Conservation (phyloP, 805 yeast species). For the Nakazawaea anatomiae region DNA sequence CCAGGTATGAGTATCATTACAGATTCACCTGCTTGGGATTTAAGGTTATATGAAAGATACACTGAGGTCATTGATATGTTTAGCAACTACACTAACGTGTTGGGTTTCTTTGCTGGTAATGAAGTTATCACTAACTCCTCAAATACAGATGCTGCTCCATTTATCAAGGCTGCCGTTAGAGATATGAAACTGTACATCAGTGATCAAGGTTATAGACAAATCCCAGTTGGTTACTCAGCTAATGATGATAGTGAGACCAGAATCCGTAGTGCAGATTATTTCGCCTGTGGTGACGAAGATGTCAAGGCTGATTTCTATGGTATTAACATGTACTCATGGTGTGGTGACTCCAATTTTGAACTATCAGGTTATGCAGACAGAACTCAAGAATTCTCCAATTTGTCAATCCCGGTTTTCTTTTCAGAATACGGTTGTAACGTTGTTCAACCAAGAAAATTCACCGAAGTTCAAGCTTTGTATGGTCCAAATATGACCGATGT, state of each 20-base stretch:
- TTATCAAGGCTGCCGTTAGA: slow-evolving; percentile 93
- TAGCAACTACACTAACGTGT: slow-evolving; percentile 68
- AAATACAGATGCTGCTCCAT: slow-evolving; percentile 87
- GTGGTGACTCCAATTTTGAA: slow-evolving; percentile 58
- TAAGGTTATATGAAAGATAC: slow-evolving; percentile 68
- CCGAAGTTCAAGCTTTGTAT: slow-evolving; percentile 67
- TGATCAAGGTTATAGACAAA: slow-evolving; percentile 57
- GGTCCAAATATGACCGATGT: slow-evolving; percentile 73
- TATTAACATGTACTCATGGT: slow-evolving; percentile 86
- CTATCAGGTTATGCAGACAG: slow-evolving; percentile 65
- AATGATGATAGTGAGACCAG: slow-evolving; percentile 85
- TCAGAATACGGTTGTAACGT: slow-evolving; percentile 87
- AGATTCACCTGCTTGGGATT: slow-evolving; percentile 72
- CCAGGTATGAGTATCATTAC: slow-evolving; percentile 77
- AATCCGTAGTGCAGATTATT: slow-evolving; percentile 73
- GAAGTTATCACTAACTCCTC: slow-evolving; percentile 85
- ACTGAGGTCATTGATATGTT: slow-evolving; percentile 76
- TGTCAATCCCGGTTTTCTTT: slow-evolving; percentile 77
- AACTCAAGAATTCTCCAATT: slow-evolving; percentile 65
- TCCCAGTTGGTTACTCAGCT: slow-evolving; percentile 93
- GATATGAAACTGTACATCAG: slow-evolving; percentile 76
- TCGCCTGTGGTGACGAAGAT: slow-evolving; percentile 68
- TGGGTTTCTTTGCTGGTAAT: slow-evolving; percentile 97
- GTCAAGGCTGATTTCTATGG: slow-evolving; percentile 77
- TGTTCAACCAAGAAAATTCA: slow-evolving; percentile 66